A percentile compares a stretch with the other conserved stretches of the same genome.
Evolutionary conservation across 257 asterid species (phyloP).

Genomic region (Rehmannia glutinosa): DNA sequence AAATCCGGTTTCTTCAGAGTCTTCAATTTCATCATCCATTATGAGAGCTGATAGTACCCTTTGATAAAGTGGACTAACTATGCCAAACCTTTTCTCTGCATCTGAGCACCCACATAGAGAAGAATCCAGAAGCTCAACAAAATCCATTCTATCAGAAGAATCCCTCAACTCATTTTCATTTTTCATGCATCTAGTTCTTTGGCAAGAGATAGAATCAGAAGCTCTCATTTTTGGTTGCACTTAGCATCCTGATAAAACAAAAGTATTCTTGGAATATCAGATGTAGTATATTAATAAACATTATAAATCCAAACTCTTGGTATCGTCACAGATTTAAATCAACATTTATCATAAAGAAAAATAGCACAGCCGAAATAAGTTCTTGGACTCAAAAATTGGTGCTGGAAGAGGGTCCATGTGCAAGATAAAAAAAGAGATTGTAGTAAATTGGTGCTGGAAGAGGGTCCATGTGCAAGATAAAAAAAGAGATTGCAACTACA

Average conservation of each 20-base stretch:
- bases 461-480: slow-evolving; percentile 2
- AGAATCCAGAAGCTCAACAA: slow-evolving; percentile 50
- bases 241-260: slow-evolving; percentile 45
- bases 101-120: slow-evolving; percentile 38
- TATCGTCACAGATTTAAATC: not conserved
- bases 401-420: not conserved
- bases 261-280: slow-evolving; percentile 15
- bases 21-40: slow-evolving; percentile 73
- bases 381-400: not conserved
- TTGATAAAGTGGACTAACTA: slow-evolving; percentile 69
- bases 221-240: slow-evolving; percentile 38
- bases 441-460: too few relatives aligned
- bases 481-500: slow-evolving; percentile 11
- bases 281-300: slow-evolving; percentile 6
- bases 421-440: not conserved
- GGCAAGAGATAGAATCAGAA: slow-evolving; percentile 36
- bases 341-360: not conserved
- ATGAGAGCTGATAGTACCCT: slow-evolving; percentile 91
- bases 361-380: slow-evolving; percentile 5
- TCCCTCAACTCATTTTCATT: slow-evolving; percentile 32
- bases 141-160: slow-evolving; percentile 34
- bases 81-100: slow-evolving; percentile 37
- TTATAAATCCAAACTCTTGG: slow-evolving; percentile 6
- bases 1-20: slow-evolving; percentile 66
- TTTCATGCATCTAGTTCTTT: slow-evolving; percentile 35